Evolutionary conservation across 257 asterid genomes (phyloP), one percentile per base, ranked within the genome.

Genomic region (Prunella vulgaris): DNA sequence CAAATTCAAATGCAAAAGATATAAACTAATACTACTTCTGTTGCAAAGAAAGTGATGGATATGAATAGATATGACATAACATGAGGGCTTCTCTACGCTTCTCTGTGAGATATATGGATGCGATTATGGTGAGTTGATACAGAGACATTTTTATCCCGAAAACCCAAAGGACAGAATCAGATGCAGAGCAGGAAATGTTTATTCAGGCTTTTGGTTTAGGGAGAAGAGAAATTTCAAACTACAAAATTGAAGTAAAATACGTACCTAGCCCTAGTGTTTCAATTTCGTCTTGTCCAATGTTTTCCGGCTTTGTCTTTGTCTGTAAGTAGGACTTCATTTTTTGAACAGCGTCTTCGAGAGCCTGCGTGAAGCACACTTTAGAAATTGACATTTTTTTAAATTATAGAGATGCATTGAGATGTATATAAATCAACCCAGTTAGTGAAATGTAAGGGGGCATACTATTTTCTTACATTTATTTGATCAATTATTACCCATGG

Each of bases 211-310:
- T 62, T 37, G 20, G 25, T 1, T 10, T 10, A 20, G 14, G 4
- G 5, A 17, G 28, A 60, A 22, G 25, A 62, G 7, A 64, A 71
- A n/a, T 69, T 15, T 56, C 48, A 63, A 66, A 54, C 27, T 32
- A 7, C 22, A 53, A 66, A 68, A 67, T 4, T 12, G 42, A 46
- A 2, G 38, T 20, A 56, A 17, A 33, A 65, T 8, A 49, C 89
- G 14, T 77, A 90, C 98, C 98, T 40, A 93, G 76, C 37, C 68
- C 85, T 7, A 92, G 79, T 49, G 74, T 79, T 59, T 78, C 87
- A 33, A 90, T 81, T 75, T 86, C 98, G 63, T 83, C 86, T 78
- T 90, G 96, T 64, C 74, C 80, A 73, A 90, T 76, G 42, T 74
- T 68, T 60, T 67, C 75, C n/a, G 78, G 70, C 20, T 72, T 78